These are phyloP conservation scores for Thielaviopsis euricoi DNA, from an alignment of 2,329 filamentous ascomycete species.

Conservation along the genomic window DNA sequence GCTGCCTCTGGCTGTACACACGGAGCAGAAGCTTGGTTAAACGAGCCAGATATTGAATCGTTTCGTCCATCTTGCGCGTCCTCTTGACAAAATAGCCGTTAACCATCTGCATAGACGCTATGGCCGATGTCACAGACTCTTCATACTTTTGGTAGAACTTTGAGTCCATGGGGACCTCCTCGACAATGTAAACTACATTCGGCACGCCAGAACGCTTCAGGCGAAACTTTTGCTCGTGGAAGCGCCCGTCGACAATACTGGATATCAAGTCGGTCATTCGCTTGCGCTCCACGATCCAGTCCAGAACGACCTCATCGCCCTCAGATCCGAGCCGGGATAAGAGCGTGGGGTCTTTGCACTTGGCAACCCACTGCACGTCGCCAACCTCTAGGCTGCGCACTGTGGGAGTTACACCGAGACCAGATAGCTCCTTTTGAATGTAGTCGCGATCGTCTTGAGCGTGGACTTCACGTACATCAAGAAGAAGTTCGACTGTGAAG, in stretches of 20 bases:
- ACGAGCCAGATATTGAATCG: slow-evolving; percentile 55
- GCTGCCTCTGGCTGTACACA: slow-evolving; percentile 40
- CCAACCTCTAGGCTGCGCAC: slow-evolving; percentile 56
- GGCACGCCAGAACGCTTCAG: slow-evolving; percentile 55
- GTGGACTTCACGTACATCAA: slow-evolving; percentile 61
- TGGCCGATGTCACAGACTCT: slow-evolving; percentile 53
- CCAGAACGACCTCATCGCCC: slow-evolving; percentile 55
- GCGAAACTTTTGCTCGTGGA: slow-evolving; percentile 73
- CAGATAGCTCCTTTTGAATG: slow-evolving; percentile 53
- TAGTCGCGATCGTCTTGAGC: slow-evolving; percentile 61
- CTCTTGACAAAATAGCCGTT: slow-evolving; percentile 66
- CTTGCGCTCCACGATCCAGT: slow-evolving; percentile 71
- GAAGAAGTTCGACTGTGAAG: slow-evolving; percentile 55
- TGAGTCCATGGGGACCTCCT: slow-evolving; percentile 48
- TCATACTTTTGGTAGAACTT: slow-evolving; percentile 39
- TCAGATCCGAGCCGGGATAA: slow-evolving; percentile 40
- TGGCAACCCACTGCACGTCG: slow-evolving; percentile 67
- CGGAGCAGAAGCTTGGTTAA: slow-evolving; percentile 54
- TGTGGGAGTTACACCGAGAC: slow-evolving; percentile 47
- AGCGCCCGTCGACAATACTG: slow-evolving; percentile 69
- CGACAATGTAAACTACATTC: slow-evolving; percentile 64
- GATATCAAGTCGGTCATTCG: slow-evolving; percentile 63
- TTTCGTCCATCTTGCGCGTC: slow-evolving; percentile 60
- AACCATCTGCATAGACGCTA: slow-evolving; percentile 62
- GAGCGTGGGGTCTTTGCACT: slow-evolving; percentile 41